Evolutionary conservation across 129 eudicot species (phyloP).

Genomic region (Erigeron canadensis): DNA sequence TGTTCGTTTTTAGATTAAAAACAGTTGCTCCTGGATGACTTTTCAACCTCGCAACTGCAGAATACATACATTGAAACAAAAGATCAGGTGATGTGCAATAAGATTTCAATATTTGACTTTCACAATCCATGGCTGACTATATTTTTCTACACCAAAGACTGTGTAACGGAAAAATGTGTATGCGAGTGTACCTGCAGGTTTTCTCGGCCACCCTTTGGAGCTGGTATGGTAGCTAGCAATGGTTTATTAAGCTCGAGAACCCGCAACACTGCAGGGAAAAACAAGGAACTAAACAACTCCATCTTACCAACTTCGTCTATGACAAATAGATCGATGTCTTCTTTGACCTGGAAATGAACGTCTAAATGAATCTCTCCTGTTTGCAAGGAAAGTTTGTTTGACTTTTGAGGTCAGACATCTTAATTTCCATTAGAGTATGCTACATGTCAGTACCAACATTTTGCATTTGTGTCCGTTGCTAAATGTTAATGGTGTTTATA

Average conservation of each 20-base stretch:
- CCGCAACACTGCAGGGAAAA: conserved; percentile 77
- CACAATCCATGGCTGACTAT: background rate
- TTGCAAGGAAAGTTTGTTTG: conserved; percentile 1
- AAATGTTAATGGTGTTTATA: background rate
- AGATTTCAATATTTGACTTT: background rate
- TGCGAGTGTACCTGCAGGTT: conserved; percentile 68
- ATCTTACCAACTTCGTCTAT: conserved; percentile 95
- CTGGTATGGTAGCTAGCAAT: conserved; percentile 71
- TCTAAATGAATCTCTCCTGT: background rate
- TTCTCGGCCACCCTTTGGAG: conserved; percentile 72
- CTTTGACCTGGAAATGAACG: conserved; percentile 53
- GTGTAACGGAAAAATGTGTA: background rate
- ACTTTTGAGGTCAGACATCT: conserved; percentile 20
- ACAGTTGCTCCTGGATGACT: conserved; percentile 69
- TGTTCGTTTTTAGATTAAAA: conserved; percentile 53
- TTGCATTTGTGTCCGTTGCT: background rate
- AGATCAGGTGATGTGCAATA: too few species aligned
- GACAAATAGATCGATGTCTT: conserved; percentile 75
- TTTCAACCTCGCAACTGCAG: conserved; percentile 79
- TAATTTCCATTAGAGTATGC: conserved; percentile 1
- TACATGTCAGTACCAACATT: background rate
- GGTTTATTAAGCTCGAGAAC: conserved; percentile 68
- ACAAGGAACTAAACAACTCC: conserved; percentile 82
- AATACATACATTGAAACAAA: background rate
- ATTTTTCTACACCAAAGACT: background rate